Evolutionary conservation across 257 asterid species (phyloP), one percentile per base, ranked within the genome.

Genomic region (Solanum chmielewskii): DNA sequence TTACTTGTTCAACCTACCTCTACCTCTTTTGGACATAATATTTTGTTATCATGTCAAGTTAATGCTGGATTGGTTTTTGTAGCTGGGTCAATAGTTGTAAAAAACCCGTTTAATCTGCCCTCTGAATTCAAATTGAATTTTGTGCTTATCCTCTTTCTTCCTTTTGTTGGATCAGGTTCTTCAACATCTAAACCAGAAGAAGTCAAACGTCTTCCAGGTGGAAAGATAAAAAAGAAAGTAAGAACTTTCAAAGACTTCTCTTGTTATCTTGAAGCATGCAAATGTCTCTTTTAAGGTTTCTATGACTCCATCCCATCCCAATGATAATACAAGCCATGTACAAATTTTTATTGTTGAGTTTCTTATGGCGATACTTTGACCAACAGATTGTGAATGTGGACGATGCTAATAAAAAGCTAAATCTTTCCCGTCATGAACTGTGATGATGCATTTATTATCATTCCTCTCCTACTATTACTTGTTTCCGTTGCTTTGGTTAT

Each of bases 151-250:
- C 83, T 76, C 60, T 76, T 76, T 76, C 83, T n/a, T 76, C 83
- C 52, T 35, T 89, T 88, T 87, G 87, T 88, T 90, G 90, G 92
- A 90, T 93, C 93, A 87, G 97, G 96, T 86, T 89, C 98, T 80
- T 95, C 98, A 16, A 90, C 96, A 84, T 93, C 98, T 80, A 95
- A 94, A 92, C 87, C 59, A 71, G 98, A 93, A 89, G 99, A 95
- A 91, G 97, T 97, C 69, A 95, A 97, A 88, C 99, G 97, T 31
- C 96, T 97, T 33, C 99, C 98, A 4, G 98, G 99, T 90, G 99
- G 99, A 90, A 97, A 97, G 92, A 90, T 94, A 71, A 97, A 97
- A 88, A 97, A 95, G 96, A 97, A 95, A 95, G 98, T 97, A 88
- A 73, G 90, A 33, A 45, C 86, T 81, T 11, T 78, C 82, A 47